phyloP scores from a whole-genome alignment of 345 rosid genomes.

The Gynandropsis gynandra region DNA sequence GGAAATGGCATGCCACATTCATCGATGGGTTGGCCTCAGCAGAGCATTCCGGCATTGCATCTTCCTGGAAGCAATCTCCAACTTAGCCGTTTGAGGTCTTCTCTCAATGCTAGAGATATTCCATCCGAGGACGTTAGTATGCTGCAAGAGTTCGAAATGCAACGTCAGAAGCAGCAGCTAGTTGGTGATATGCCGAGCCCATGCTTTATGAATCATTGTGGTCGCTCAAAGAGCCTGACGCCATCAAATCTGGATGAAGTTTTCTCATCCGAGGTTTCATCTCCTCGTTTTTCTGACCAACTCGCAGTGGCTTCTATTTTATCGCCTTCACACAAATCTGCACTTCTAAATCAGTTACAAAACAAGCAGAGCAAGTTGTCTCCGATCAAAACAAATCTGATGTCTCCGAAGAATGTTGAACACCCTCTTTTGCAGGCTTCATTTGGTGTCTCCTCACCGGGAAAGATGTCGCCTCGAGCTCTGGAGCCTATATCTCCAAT shows the following conservation, averaged over 20 bases:
- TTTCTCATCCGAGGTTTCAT: constrained; percentile 50
- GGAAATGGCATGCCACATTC: constrained; percentile 57
- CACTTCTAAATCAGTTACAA: constrained; percentile 53
- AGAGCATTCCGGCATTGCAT: constrained; percentile 75
- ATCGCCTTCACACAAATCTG: constrained; percentile 60
- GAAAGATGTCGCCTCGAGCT: constrained; percentile 51
- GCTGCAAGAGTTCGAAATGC: constrained; percentile 68
- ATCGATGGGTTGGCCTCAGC: constrained; percentile 73
- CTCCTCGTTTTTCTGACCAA: constrained; percentile 56
- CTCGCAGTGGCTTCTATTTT: constrained; percentile 45
- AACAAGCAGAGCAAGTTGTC: constrained; percentile 68
- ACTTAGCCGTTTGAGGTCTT: constrained; percentile 84
- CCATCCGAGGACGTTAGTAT: constrained; percentile 47
- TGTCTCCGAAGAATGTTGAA: constrained; percentile 52
- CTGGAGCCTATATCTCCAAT: constrained; percentile 70
- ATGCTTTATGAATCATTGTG: constrained; percentile 48
- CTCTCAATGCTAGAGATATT: constrained; percentile 72
- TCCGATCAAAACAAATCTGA: constrained; percentile 51
- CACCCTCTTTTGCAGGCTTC: constrained; percentile 40
- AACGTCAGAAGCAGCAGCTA: constrained; percentile 27
- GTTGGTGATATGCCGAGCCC: constrained; percentile 50
- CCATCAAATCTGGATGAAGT: constrained; percentile 72
- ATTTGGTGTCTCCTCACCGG: background rate
- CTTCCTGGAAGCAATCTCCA: constrained; percentile 77
- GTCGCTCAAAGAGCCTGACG: constrained; percentile 51